These are phyloP conservation scores for Xanthoparmelia taractica DNA, from an alignment of 495 filamentous ascomycete genomes.

Conservation along the genomic window DNA sequence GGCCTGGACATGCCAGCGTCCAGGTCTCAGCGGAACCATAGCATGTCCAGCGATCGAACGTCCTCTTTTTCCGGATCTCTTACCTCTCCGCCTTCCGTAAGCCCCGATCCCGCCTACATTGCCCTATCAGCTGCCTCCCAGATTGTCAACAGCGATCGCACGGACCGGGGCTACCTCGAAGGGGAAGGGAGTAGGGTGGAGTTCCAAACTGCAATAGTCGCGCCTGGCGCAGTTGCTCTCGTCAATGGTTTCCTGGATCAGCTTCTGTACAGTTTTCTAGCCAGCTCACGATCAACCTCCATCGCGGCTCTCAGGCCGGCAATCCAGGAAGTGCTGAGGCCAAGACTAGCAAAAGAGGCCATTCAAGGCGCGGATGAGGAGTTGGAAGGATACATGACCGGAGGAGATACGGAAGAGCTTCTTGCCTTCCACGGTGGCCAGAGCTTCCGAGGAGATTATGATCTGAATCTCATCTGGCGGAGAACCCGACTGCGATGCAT, in stretches of 20 bases:
- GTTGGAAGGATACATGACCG: conserved; percentile 76
- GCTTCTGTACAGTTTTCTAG: conserved; percentile 79
- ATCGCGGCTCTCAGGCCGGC: conserved; percentile 71
- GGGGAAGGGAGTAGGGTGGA: conserved; percentile 58
- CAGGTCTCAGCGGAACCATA: conserved; percentile 17
- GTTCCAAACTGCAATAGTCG: conserved; percentile 60
- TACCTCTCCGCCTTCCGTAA: conserved; percentile 58
- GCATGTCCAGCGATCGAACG: conserved; percentile 29
- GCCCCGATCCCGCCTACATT: conserved; percentile 80
- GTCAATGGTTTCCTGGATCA: conserved; percentile 94
- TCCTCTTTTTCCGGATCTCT: conserved; percentile 36
- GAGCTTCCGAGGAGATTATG: conserved; percentile 57
- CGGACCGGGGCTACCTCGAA: conserved; percentile 61
- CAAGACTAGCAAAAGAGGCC: conserved; percentile 78
- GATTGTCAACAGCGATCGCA: conserved; percentile 82
- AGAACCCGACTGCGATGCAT: conserved; percentile 86
- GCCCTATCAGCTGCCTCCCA: conserved; percentile 82
- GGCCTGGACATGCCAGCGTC: conserved; percentile 16
- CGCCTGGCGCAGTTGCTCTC: conserved; percentile 63
- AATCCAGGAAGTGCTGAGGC: conserved; percentile 79
- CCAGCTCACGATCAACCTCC: conserved; percentile 71
- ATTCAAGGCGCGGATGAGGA: conserved; percentile 86
- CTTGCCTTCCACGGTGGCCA: conserved; percentile 47
- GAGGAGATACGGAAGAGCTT: conserved; percentile 59
- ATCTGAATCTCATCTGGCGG: conserved; percentile 84